These are phyloP conservation scores for Amanita jacksonii DNA, from an alignment of 768 basidiomycete species.

Conservation along the genomic window DNA sequence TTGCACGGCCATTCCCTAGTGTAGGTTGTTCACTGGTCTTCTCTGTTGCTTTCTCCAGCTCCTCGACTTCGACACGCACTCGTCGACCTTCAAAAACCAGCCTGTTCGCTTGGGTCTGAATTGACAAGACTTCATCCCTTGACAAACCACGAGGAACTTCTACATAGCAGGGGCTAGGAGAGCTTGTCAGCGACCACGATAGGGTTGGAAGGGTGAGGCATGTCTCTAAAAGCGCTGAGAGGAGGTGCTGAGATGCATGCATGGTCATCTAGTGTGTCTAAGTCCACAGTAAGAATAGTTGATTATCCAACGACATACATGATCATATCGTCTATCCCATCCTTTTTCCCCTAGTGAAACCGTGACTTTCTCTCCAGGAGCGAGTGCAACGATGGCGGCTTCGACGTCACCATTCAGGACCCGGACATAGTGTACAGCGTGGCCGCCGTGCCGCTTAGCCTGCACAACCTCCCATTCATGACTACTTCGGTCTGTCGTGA, in stretches of 20 bases:
- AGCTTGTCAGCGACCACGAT: slow-evolving; percentile 70
- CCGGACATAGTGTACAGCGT: slow-evolving; percentile 66
- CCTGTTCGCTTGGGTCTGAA: slow-evolving; percentile 57
- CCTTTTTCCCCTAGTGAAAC: slow-evolving; percentile 51
- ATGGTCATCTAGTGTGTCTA: slow-evolving; percentile 51
- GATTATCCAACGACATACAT: slow-evolving; percentile 33
- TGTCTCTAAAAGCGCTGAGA: slow-evolving; percentile 71
- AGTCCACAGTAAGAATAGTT: not conserved
- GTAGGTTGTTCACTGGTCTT: slow-evolving; percentile 20
- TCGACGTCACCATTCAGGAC: slow-evolving; percentile 29
- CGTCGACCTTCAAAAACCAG: slow-evolving; percentile 61
- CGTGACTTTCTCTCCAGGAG: slow-evolving; percentile 40
- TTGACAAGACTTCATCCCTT: slow-evolving; percentile 44
- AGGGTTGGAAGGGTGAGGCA: slow-evolving; percentile 57
- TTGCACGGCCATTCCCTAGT: slow-evolving; percentile 38
- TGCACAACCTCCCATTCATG: slow-evolving; percentile 50
- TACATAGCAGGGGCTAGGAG: slow-evolving; percentile 64
- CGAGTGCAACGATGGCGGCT: slow-evolving; percentile 36
- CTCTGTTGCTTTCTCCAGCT: slow-evolving; percentile 36
- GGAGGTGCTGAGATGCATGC: slow-evolving; percentile 79
- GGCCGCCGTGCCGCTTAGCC: slow-evolving; percentile 58
- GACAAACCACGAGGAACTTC: slow-evolving; percentile 67
- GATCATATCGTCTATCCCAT: slow-evolving; percentile 60
- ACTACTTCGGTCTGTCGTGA: slow-evolving; percentile 38
- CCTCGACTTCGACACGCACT: slow-evolving; percentile 69